A percentile compares a stretch with the other conserved stretches of the same genome.
Evolutionary conservation across 2,329 filamentous ascomycete genomes (phyloP).

Genomic region (Fusarium coffeatum): DNA sequence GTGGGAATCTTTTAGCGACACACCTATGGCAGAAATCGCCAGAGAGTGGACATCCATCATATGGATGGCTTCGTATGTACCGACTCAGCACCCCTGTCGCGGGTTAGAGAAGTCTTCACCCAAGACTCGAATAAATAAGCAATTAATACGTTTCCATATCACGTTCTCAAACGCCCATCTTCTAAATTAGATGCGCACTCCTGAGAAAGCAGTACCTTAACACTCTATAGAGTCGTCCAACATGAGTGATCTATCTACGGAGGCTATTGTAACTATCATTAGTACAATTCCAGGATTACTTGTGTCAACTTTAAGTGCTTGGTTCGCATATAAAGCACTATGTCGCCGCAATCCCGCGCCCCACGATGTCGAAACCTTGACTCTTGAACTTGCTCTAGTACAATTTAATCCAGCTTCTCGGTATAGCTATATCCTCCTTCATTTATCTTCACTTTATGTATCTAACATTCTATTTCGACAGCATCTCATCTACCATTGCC

Average conservation of each 20-base stretch:
- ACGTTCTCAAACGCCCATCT: too few relatives aligned
- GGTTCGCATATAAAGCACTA: conserved; percentile 7
- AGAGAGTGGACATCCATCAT: conserved; percentile 34
- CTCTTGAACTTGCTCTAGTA: neutral
- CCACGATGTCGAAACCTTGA: neutral
- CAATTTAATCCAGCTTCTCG: neutral
- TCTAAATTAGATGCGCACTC: too few relatives aligned
- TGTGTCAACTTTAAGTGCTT: neutral
- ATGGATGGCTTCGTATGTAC: conserved; percentile 30
- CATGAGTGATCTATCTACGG: neutral
- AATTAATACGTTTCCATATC: too few relatives aligned
- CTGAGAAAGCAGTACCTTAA: too few relatives aligned
- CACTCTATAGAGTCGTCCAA: too few relatives aligned
- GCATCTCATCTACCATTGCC: too few relatives aligned
- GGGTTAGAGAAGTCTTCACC: conserved; percentile 36
- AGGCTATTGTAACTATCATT: neutral
- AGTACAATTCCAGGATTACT: neutral
- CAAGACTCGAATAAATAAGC: too few relatives aligned
- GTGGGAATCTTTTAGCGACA: too few relatives aligned
- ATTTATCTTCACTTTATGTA: too few relatives aligned
- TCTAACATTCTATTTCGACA: neutral
- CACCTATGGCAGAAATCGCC: too few relatives aligned
- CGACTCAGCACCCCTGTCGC: conserved; percentile 42
- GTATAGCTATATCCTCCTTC: neutral
- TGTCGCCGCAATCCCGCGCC: too few relatives aligned